These are phyloP conservation scores for Cyberlindnera mycetangii DNA, from an alignment of 805 yeast genomes.

Conservation along the genomic window DNA sequence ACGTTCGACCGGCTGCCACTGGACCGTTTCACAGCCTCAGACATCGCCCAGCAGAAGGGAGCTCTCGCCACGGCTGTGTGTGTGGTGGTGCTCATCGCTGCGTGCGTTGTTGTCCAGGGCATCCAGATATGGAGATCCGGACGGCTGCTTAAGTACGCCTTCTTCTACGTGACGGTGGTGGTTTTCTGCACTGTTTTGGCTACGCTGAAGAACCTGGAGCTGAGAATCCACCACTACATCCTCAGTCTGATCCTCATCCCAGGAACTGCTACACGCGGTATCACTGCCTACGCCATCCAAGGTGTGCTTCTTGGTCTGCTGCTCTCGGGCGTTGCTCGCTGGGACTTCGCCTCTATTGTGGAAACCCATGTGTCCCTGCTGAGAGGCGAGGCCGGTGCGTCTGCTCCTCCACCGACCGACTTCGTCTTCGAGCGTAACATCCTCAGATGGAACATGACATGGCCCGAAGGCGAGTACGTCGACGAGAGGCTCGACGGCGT, in stretches of 20 bases:
- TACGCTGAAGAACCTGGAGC: slow-evolving; percentile 59
- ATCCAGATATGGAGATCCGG: slow-evolving; percentile 79
- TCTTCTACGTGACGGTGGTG: slow-evolving; percentile 48
- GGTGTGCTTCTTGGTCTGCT: slow-evolving; percentile 81
- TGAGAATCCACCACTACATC: slow-evolving; percentile 81
- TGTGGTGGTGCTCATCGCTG: slow-evolving; percentile 44
- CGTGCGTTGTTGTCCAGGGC: slow-evolving; percentile 70
- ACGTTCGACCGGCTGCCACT: slow-evolving; percentile 88
- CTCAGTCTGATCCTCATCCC: slow-evolving; percentile 76
- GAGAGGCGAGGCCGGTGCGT: slow-evolving; percentile 69
- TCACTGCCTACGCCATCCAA: slow-evolving; percentile 71
- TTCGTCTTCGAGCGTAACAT: slow-evolving; percentile 25
- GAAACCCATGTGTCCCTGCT: slow-evolving; percentile 68
- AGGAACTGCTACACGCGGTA: slow-evolving; percentile 75
- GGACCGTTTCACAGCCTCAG: slow-evolving; percentile 73
- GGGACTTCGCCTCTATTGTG: slow-evolving; percentile 91
- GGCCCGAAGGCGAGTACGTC: slow-evolving; percentile 6
- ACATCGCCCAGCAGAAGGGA: slow-evolving; percentile 74
- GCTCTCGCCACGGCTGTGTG: slow-evolving; percentile 61
- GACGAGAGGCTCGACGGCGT: slow-evolving; percentile 35
- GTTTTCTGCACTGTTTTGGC: slow-evolving; percentile 43
- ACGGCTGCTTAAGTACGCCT: slow-evolving; percentile 54
- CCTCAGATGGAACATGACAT: slow-evolving; percentile 28
- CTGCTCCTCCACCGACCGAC: slow-evolving; percentile 48
- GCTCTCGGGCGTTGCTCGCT: slow-evolving; percentile 80